Evolutionary conservation across 768 basidiomycete species (phyloP).

Genomic region (Hypholoma sublateritium): DNA sequence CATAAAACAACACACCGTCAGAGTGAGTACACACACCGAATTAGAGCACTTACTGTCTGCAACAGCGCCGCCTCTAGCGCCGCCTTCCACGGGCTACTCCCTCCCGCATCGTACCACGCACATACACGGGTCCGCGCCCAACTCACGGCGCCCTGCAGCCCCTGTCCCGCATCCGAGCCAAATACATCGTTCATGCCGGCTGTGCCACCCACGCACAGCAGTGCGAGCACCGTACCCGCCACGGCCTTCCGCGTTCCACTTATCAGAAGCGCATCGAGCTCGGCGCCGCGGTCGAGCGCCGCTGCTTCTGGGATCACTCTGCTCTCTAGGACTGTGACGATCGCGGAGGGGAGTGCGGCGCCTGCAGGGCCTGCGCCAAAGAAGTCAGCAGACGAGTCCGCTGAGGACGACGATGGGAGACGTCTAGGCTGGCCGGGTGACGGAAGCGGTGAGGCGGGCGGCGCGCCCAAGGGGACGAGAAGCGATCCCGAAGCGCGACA

Average conservation of each 20-base stretch:
- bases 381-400: conserved; percentile 3
- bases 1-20: not conserved
- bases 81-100: conserved; percentile 16
- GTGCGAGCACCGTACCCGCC: conserved; percentile 42
- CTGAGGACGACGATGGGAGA: conserved; percentile 8
- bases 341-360: conserved; percentile 24
- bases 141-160: conserved; percentile 10
- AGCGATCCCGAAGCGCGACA: conserved; percentile 34
- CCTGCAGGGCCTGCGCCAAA: not conserved
- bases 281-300: conserved; percentile 27
- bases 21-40: conserved; percentile 4
- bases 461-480: conserved; percentile 26
- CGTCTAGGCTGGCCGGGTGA: not conserved
- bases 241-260: conserved; percentile 39
- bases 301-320: conserved; percentile 51
- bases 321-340: conserved; percentile 39
- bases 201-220: conserved; percentile 13
- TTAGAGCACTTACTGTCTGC: conserved; percentile 18
- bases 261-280: conserved; percentile 12
- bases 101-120: conserved; percentile 20
- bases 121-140: conserved; percentile 19
- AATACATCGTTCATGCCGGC: conserved; percentile 22
- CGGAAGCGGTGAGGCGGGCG: conserved; percentile 1
- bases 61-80: conserved; percentile 22
- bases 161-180: conserved; percentile 3